Conservation (phyloP, 208 protist species). For the Angomonas deanei region DNA sequence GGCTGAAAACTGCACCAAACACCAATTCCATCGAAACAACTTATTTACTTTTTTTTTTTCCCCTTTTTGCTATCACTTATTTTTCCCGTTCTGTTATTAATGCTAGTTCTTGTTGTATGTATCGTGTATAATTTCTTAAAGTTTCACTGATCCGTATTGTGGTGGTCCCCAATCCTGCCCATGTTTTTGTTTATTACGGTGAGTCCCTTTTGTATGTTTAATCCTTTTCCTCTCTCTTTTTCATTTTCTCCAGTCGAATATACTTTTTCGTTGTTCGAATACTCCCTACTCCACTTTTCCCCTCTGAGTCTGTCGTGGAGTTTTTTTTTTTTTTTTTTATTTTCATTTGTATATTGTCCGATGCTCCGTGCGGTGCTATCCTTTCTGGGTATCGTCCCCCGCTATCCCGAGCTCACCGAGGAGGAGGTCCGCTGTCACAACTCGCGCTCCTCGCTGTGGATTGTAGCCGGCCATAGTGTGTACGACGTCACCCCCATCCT, state of each 20-base stretch:
- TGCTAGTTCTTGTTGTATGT: too few species aligned
- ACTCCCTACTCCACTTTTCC: conserved; percentile 5
- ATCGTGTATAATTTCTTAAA: too few species aligned
- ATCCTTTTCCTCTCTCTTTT: conserved; percentile 2
- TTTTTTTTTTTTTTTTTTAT: conserved; percentile 8
- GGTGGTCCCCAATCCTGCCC: too few species aligned
- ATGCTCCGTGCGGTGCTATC: neutral
- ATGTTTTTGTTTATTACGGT: too few species aligned
- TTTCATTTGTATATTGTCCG: neutral
- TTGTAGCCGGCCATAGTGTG: conserved; percentile 67
- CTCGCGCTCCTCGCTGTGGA: conserved; percentile 60
- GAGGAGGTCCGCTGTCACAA: conserved; percentile 69
- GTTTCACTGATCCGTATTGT: too few species aligned
- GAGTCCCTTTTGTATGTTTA: neutral
- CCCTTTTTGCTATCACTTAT: conserved; percentile 2
- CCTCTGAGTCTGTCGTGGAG: neutral
- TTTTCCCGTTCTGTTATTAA: too few species aligned
- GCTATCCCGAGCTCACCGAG: conserved; percentile 46
- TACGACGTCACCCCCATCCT: conserved; percentile 75
- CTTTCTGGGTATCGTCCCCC: neutral
- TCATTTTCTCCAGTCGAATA: neutral
- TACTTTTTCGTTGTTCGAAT: neutral
- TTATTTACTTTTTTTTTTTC: conserved; percentile 10
- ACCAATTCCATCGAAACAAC: too few species aligned
- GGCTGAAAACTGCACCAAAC: too few species aligned